Conservation (phyloP, 352 stramenopile genomes). For the Phytophthora hibernalis region DNA sequence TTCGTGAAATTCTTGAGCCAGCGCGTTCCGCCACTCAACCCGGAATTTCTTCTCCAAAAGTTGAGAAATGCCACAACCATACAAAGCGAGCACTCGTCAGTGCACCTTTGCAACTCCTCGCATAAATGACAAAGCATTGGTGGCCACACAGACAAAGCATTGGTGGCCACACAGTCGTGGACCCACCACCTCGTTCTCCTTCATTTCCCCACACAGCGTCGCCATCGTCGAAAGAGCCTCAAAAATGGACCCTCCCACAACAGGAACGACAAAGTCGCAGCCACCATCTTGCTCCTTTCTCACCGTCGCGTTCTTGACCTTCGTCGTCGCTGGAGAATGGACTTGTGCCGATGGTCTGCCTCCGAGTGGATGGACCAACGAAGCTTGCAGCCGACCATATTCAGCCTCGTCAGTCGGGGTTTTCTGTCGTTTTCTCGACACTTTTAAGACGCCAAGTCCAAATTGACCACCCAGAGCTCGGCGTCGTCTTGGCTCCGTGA, state of each 20-base stretch:
- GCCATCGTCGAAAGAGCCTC: neutral
- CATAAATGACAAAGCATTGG: neutral
- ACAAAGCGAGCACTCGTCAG: slow-evolving; percentile 12
- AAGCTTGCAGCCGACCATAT: no score
- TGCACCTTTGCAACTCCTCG: neutral
- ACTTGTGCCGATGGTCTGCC: no score
- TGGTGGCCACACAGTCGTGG: neutral
- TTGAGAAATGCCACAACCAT: slow-evolving; percentile 20
- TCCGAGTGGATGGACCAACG: no score
- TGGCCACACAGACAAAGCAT: neutral
- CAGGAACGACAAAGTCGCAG: slow-evolving; percentile 2
- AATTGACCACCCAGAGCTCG: slow-evolving; percentile 72
- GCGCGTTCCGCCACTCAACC: slow-evolving; percentile 7
- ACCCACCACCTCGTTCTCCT: slow-evolving; percentile 2
- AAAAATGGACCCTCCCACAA: slow-evolving; percentile 2
- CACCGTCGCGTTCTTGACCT: neutral
- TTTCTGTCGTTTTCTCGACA: no score
- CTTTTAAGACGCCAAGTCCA: no score
- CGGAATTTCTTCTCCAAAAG: slow-evolving; percentile 6
- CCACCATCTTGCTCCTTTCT: neutral
- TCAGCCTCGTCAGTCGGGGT: no score
- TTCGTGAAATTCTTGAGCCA: slow-evolving; percentile 24
- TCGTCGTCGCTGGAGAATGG: neutral
- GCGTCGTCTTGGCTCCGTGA: slow-evolving; percentile 50
- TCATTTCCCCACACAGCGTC: slow-evolving; percentile 3